A percentile compares a stretch with the other conserved stretches of the same genome.
Conservation (phyloP, 2,329 filamentous ascomycete species). For the Fusarium denticulatum region DNA sequence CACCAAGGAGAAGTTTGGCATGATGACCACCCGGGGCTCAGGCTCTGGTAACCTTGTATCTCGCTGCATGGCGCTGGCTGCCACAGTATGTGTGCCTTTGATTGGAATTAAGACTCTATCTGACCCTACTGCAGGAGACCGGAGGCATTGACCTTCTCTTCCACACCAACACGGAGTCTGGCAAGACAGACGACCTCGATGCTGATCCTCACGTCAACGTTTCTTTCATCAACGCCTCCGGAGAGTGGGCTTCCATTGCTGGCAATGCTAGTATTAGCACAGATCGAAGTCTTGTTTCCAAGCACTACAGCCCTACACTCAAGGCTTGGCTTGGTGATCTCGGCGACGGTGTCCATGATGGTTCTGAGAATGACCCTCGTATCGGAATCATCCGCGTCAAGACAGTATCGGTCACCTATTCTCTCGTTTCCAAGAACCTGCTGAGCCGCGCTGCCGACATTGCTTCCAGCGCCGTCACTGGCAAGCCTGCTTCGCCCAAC, state of each 20-base stretch:
- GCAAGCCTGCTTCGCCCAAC: slow-evolving; percentile 76
- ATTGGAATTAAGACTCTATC: neutral
- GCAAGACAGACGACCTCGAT: slow-evolving; percentile 85
- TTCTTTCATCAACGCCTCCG: slow-evolving; percentile 77
- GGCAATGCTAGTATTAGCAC: slow-evolving; percentile 76
- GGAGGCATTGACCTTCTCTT: slow-evolving; percentile 86
- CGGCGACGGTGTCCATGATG: slow-evolving; percentile 84
- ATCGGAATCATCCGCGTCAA: slow-evolving; percentile 84
- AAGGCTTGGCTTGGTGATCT: slow-evolving; percentile 91
- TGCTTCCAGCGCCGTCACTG: slow-evolving; percentile 78
- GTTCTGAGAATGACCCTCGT: slow-evolving; percentile 81
- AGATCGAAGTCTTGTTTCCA: slow-evolving; percentile 73
- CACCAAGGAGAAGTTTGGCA: slow-evolving; percentile 80
- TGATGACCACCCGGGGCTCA: slow-evolving; percentile 83
- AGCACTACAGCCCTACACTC: slow-evolving; percentile 77
- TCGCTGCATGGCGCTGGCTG: slow-evolving; percentile 87
- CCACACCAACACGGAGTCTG: slow-evolving; percentile 89
- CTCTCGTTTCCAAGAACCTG: slow-evolving; percentile 69
- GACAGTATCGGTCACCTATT: slow-evolving; percentile 77
- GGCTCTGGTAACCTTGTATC: slow-evolving; percentile 75
- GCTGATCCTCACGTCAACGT: slow-evolving; percentile 81
- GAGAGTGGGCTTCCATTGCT: slow-evolving; percentile 89
- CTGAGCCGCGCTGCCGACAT: slow-evolving; percentile 74
- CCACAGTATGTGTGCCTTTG: slow-evolving; percentile 65
- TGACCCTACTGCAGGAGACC: slow-evolving; percentile 66